Evolutionary conservation across 2,329 filamentous ascomycete species (phyloP).

Genomic region (Penicillium digitatum): DNA sequence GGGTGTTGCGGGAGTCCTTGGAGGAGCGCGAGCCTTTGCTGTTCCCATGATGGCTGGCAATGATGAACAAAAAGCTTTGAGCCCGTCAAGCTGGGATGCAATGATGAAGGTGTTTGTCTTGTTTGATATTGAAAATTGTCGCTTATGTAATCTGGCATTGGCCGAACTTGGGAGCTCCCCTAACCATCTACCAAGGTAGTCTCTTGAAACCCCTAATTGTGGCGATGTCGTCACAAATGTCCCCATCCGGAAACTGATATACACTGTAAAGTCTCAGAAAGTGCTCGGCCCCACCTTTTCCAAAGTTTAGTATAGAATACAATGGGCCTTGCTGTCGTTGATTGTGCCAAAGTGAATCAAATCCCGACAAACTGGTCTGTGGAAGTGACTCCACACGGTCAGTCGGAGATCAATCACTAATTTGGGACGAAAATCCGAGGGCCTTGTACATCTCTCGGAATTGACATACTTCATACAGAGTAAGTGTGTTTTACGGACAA

Average conservation of each 20-base stretch:
- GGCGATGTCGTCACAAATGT: not conserved
- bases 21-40: slow-evolving; percentile 34
- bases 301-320: not conserved
- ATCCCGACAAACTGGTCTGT: not conserved
- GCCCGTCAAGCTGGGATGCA: slow-evolving; percentile 2
- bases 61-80: slow-evolving; percentile 2
- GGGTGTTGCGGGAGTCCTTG: slow-evolving; percentile 51
- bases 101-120: slow-evolving; percentile 16
- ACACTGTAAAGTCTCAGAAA: not conserved
- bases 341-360: not conserved
- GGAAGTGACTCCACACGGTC: not conserved
- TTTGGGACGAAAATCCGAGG: not conserved
- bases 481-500: not conserved
- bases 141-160: not conserved
- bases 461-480: not conserved
- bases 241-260: not conserved
- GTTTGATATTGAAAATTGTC: slow-evolving; percentile 10
- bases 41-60: slow-evolving; percentile 27
- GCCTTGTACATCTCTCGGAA: not conserved
- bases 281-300: not conserved
- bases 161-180: too few relatives aligned
- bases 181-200: too few relatives aligned
- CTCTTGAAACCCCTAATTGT: not conserved
- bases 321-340: not conserved
- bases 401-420: not conserved